A percentile compares a stretch with the other conserved stretches of the same genome.
Evolutionary conservation across 306 rosid species (phyloP).

Genomic region (Citrullus colocynthis): DNA sequence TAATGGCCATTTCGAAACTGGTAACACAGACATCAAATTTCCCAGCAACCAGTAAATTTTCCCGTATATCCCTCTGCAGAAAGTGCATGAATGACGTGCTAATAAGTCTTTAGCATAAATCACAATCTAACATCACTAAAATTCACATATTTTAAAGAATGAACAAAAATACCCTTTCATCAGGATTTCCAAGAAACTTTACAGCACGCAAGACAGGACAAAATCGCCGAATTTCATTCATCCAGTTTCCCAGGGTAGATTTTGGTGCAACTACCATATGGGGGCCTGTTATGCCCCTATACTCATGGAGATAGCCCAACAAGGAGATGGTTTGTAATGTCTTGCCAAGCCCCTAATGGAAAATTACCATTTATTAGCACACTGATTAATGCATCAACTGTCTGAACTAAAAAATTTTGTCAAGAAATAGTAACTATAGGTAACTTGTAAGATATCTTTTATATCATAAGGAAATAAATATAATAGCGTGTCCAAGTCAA

Average conservation of each 20-base stretch:
- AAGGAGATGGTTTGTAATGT: constrained; percentile 92
- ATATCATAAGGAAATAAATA: background rate
- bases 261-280: constrained; percentile 99
- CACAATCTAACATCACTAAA: background rate
- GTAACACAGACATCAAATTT: constrained; percentile 94
- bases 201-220: constrained; percentile 78
- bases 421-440: background rate
- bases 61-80: constrained; percentile 68
- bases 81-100: constrained; percentile 1
- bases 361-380: constrained; percentile 9
- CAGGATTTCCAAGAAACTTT: constrained; percentile 96
- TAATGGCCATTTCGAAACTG: constrained; percentile 98
- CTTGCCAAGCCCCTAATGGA: constrained; percentile 81
- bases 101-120: background rate
- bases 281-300: constrained; percentile 85
- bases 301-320: constrained; percentile 87
- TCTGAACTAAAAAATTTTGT: background rate
- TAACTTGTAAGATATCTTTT: background rate
- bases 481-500: background rate
- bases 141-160: background rate
- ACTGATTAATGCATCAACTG: background rate
- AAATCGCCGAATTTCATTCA: constrained; percentile 95
- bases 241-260: constrained; percentile 98
- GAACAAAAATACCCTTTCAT: constrained; percentile 58
- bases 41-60: constrained; percentile 82